phyloP scores from a whole-genome alignment of 1,284 basidiomycete genomes.

The Sporisorium exsertum region DNA sequence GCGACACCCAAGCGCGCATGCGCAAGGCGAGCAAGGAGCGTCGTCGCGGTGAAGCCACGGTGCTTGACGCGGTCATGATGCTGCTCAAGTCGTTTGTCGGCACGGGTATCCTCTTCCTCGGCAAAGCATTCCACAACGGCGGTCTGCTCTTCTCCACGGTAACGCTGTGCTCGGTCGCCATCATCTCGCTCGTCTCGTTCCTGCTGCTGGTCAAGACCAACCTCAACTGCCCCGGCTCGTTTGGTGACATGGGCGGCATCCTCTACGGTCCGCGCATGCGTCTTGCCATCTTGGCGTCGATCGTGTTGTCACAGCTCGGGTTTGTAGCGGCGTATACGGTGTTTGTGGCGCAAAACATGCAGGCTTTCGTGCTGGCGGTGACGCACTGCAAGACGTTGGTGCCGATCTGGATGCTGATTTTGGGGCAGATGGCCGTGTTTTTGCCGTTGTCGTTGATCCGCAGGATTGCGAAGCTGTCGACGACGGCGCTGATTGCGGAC shows the following conservation, averaged over 20 bases:
- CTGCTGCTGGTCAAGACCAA: constrained; percentile 90
- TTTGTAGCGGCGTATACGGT: constrained; percentile 93
- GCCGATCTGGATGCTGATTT: constrained; percentile 82
- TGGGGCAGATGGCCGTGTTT: constrained; percentile 86
- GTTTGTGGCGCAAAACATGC: constrained; percentile 94
- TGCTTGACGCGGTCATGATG: constrained; percentile 68
- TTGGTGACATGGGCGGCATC: constrained; percentile 94
- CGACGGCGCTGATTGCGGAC: constrained; percentile 91
- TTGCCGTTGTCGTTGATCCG: constrained; percentile 65
- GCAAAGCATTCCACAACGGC: constrained; percentile 97
- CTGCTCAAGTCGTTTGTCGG: constrained; percentile 89
- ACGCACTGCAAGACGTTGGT: constrained; percentile 81
- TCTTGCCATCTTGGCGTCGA: constrained; percentile 85
- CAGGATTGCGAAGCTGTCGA: constrained; percentile 79
- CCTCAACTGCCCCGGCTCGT: constrained; percentile 88
- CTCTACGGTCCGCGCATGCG: constrained; percentile 95
- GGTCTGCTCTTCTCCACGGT: constrained; percentile 89
- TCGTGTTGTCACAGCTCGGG: constrained; percentile 87
- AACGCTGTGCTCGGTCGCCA: constrained; percentile 83
- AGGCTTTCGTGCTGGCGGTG: constrained; percentile 81
- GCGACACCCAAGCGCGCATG: constrained; percentile 49
- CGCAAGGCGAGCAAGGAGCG: constrained; percentile 55
- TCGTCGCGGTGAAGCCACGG: constrained; percentile 62
- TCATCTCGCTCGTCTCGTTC: constrained; percentile 93
- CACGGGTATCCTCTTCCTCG: constrained; percentile 94